A percentile compares a stretch with the other conserved stretches of the same genome.
Conservation (phyloP, 2,329 filamentous ascomycete genomes). For the Rhynchosporium secalis region DNA sequence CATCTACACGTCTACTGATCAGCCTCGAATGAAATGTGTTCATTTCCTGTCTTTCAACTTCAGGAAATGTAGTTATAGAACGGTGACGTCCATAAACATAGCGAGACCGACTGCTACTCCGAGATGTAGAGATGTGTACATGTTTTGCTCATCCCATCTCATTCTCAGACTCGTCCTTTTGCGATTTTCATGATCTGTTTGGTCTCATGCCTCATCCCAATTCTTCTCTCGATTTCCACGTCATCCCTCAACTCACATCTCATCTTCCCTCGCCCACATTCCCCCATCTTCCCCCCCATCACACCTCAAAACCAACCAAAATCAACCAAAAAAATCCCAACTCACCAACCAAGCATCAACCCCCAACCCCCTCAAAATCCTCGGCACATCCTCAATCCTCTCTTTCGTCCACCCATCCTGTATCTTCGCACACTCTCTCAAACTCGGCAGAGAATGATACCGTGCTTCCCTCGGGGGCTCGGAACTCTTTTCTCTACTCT, state of each 20-base stretch:
- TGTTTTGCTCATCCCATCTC: no score
- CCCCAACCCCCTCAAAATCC: slow-evolving; percentile 46
- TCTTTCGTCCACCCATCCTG: slow-evolving; percentile 48
- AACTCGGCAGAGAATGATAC: slow-evolving; percentile 45
- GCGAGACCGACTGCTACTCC: no score
- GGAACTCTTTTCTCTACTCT: background rate
- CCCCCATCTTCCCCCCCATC: background rate
- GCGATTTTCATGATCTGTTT: no score
- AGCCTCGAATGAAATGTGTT: no score
- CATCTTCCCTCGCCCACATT: background rate
- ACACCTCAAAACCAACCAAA: no score
- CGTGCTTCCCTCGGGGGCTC: background rate
- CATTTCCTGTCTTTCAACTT: no score
- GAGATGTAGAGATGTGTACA: no score
- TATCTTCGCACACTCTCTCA: slow-evolving; percentile 47
- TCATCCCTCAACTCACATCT: background rate
- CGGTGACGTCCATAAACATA: no score
- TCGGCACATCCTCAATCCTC: slow-evolving; percentile 45
- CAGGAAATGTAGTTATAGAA: no score
- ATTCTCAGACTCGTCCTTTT: no score
- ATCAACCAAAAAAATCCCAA: slow-evolving; percentile 10
- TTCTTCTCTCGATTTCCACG: no score
- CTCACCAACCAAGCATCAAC: slow-evolving; percentile 51
- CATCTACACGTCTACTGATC: slow-evolving; percentile 36
- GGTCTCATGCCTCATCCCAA: no score